Evolutionary conservation across 1,139 yeast genomes (phyloP), one percentile per base, ranked within the genome.

Genomic region (Suhomyces panamericanus): DNA sequence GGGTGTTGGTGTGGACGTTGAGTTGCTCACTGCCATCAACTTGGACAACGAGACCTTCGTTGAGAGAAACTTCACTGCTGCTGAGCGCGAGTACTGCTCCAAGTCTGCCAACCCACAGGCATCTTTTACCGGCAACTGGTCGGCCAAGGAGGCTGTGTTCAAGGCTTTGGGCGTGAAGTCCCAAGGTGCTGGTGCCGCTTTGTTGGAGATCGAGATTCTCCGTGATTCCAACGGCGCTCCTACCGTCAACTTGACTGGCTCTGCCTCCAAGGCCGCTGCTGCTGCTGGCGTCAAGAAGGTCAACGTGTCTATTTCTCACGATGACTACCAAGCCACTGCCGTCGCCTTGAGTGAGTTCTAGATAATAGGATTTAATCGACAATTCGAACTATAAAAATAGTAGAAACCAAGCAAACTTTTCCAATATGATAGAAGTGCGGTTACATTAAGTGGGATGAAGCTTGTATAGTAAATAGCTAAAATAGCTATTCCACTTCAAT

Each of bases 131-230:
- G 99, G 99, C 44, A 87, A 96, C 41, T 93, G 99, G 99, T 88
- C 96, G 36, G 99, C 99, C 43, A 93, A 93, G 73, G 99, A 93
- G 73, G 99, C 99, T 32, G 97, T 90, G 35, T 93, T 93, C 83
- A 93, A 93, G 76, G 88, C 96, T 16, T 77, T 93, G 60, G 93
- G 95, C 51, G 95, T 89, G 51, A 79, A 81, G 61, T 85, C 96
- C 37, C 80, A 84, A 66, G 99, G 99, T 51, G 97, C 91, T 15
- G 99, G 98, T 52, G 98, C 99, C 44, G 77, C 96, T 39, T 78
- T 93, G 72, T 79, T 80, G 66, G 96, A 90, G 52, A 93, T 93
- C 67, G 98, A 91, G 72, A 87, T 93, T 59, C 59, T 74, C 20
- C 85, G 95, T 59, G 87, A 82, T 55, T 56, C 75, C 49, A 82